Evolutionary conservation across 768 basidiomycete genomes (phyloP).

Genomic region (Phlegmacium glaucopus): DNA sequence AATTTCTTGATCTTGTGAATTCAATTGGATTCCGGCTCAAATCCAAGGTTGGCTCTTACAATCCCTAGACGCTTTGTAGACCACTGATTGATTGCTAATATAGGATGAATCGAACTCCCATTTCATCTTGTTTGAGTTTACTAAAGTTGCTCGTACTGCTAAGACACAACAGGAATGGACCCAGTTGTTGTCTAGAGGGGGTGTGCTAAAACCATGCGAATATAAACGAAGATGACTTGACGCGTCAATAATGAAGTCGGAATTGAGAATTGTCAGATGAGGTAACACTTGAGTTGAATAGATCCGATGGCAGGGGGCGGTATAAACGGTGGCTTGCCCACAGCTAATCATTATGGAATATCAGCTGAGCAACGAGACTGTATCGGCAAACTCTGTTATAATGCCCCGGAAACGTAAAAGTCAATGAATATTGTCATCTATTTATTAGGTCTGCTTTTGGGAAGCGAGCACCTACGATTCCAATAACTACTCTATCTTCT

Average conservation of each 20-base stretch:
- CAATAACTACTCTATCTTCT: neutral
- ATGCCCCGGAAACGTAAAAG: no score
- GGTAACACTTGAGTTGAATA: neutral
- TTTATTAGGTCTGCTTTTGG: no score
- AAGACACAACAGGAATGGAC: conserved; percentile 61
- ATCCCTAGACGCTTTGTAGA: neutral
- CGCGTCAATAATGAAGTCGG: neutral
- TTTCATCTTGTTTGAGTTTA: conserved; percentile 82
- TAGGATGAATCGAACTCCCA: conserved; percentile 84
- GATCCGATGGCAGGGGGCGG: no score
- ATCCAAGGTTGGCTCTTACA: conserved; percentile 50
- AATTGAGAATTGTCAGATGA: conserved; percentile 2
- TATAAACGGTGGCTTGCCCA: no score
- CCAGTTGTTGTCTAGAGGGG: conserved; percentile 46
- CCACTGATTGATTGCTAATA: neutral
- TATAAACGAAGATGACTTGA: conserved; percentile 78
- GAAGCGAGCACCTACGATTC: neutral
- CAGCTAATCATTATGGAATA: no score
- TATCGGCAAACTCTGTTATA: no score
- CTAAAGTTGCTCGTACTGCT: conserved; percentile 47
- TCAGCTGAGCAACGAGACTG: no score
- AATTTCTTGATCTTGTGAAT: conserved; percentile 60
- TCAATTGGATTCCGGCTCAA: conserved; percentile 72
- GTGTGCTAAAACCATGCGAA: conserved; percentile 82
- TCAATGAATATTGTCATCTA: no score